Conservation (phyloP, 371 early-diverging fungal genomes). For the Coemansia sp. region DNA sequence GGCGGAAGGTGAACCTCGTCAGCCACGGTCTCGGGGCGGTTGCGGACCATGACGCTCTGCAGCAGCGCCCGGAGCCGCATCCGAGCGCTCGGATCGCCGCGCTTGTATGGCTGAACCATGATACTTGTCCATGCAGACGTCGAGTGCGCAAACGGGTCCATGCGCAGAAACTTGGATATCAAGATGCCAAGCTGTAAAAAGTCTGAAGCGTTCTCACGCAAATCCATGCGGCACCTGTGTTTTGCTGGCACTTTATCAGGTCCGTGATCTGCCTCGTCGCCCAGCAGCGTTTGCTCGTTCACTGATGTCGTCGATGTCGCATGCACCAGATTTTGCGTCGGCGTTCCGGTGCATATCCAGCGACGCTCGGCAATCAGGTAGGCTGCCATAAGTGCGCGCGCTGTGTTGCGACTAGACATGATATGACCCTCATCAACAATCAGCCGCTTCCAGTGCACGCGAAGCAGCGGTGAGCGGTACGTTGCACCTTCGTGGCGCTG, state of each 20-base stretch:
- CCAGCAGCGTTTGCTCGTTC: background rate
- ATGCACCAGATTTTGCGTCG: slow-evolving; percentile 61
- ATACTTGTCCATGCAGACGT: slow-evolving; percentile 51
- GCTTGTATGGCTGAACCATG: slow-evolving; percentile 52
- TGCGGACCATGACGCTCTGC: slow-evolving; percentile 66
- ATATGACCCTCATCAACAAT: slow-evolving; percentile 76
- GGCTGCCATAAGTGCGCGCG: slow-evolving; percentile 56
- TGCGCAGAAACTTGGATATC: slow-evolving; percentile 53
- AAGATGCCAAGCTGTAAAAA: slow-evolving; percentile 56
- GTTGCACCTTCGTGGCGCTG: slow-evolving; percentile 6
- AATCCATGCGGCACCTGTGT: slow-evolving; percentile 14
- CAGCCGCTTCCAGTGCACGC: slow-evolving; percentile 70
- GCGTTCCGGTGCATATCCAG: slow-evolving; percentile 76
- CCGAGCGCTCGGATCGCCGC: slow-evolving; percentile 52
- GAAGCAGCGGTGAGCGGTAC: slow-evolving; percentile 63
- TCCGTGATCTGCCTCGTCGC: background rate
- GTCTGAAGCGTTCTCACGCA: slow-evolving; percentile 37
- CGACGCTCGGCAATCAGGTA: slow-evolving; percentile 63
- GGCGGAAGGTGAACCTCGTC: slow-evolving; percentile 64
- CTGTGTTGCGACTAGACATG: slow-evolving; percentile 54
- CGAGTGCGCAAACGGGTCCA: slow-evolving; percentile 57
- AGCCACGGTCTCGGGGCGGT: slow-evolving; percentile 56
- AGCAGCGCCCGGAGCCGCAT: slow-evolving; percentile 55
- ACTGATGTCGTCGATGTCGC: slow-evolving; percentile 39
- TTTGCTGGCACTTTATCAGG: background rate